Evolutionary conservation across 2,329 filamentous ascomycete species (phyloP).

Genomic region (Sporothrix dimorphospora): DNA sequence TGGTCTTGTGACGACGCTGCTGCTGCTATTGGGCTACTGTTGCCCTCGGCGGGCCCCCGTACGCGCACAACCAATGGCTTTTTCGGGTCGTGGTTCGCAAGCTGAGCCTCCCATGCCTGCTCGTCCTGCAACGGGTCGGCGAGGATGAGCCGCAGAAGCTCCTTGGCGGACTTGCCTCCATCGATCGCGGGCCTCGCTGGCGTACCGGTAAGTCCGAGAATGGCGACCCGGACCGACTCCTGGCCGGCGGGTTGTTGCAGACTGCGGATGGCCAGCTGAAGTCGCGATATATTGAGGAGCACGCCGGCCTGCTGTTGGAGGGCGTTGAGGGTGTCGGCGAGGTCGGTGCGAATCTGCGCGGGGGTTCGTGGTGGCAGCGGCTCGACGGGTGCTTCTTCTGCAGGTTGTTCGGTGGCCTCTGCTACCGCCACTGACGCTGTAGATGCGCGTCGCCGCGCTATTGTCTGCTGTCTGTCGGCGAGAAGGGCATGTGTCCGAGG

Average conservation of each 20-base stretch:
- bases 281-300: slow-evolving; percentile 67
- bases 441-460: slow-evolving; percentile 36
- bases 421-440: slow-evolving; percentile 36
- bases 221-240: slow-evolving; percentile 62
- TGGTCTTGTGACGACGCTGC: slow-evolving; percentile 37
- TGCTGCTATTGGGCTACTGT: slow-evolving; percentile 33
- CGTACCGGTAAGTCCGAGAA: slow-evolving; percentile 53
- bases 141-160: slow-evolving; percentile 69
- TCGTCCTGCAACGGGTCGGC: slow-evolving; percentile 69
- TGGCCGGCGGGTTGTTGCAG: slow-evolving; percentile 59
- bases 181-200: slow-evolving; percentile 40
- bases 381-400: not conserved
- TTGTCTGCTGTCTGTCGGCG: not conserved
- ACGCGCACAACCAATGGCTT: slow-evolving; percentile 68
- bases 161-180: slow-evolving; percentile 57
- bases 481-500: not conserved
- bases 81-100: slow-evolving; percentile 55
- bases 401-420: slow-evolving; percentile 39
- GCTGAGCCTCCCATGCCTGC: slow-evolving; percentile 67
- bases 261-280: slow-evolving; percentile 72
- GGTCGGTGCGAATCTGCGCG: slow-evolving; percentile 44
- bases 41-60: slow-evolving; percentile 36
- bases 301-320: slow-evolving; percentile 64
- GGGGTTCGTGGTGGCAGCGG: not conserved
- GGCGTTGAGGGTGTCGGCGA: slow-evolving; percentile 61